phyloP scores from a whole-genome alignment of 2,329 filamentous ascomycete species.

The Aspergillus bombycis region DNA sequence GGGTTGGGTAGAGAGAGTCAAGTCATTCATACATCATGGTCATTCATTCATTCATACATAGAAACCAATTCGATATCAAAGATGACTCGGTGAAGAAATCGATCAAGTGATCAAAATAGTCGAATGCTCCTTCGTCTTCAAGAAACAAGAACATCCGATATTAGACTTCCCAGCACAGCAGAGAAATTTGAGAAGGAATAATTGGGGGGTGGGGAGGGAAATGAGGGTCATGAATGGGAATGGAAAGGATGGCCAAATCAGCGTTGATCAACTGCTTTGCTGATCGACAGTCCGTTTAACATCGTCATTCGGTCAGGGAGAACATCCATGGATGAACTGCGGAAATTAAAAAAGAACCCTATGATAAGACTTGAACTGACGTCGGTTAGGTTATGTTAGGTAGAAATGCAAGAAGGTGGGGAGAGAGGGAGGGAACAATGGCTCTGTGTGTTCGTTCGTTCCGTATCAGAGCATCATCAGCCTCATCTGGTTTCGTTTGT shows the following conservation, averaged over 20 bases:
- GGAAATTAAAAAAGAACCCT: neutral
- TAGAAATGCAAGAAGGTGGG: neutral
- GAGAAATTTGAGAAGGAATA: neutral
- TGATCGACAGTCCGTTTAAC: constrained; percentile 17
- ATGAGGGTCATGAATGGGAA: neutral
- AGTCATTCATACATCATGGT: neutral
- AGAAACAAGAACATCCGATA: neutral
- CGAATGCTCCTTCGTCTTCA: neutral
- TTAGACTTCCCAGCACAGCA: neutral
- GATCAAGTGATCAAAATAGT: neutral
- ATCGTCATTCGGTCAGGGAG: constrained; percentile 21
- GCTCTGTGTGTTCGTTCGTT: neutral
- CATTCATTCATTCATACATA: neutral
- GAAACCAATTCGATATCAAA: neutral
- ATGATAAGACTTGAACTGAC: neutral
- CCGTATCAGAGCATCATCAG: neutral
- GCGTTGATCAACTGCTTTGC: neutral
- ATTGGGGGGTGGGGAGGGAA: neutral
- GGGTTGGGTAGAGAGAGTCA: neutral
- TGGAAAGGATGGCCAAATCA: neutral
- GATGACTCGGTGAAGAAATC: neutral
- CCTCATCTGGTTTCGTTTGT: neutral
- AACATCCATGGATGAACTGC: neutral
- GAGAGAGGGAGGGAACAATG: neutral
- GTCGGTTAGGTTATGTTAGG: neutral